Evolutionary conservation across 495 filamentous ascomycete species (phyloP).

Genomic region (Penicillium macrosclerotiorum): DNA sequence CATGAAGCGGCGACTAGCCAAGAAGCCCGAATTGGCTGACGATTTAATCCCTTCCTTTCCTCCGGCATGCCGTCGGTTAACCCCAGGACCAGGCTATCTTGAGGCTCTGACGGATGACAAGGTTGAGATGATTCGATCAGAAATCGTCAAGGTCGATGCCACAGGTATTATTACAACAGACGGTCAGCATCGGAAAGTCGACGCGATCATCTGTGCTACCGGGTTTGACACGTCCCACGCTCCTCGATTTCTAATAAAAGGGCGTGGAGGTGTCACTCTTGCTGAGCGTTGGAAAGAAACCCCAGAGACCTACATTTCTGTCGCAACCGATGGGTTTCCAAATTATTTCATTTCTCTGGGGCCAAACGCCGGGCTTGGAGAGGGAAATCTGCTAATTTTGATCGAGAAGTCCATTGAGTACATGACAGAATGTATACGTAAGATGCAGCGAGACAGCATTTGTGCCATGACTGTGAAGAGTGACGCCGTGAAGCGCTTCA

Average conservation of each 20-base stretch:
- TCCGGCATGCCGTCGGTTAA: slow-evolving; percentile 50
- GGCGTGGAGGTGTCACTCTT: slow-evolving; percentile 46
- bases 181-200: slow-evolving; percentile 40
- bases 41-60: slow-evolving; percentile 43
- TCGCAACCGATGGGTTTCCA: slow-evolving; percentile 61
- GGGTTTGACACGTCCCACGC: slow-evolving; percentile 52
- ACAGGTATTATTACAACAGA: slow-evolving; percentile 48
- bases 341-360: slow-evolving; percentile 60
- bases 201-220: slow-evolving; percentile 52
- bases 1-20: slow-evolving; percentile 39
- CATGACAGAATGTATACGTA: slow-evolving; percentile 47
- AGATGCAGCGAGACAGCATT: slow-evolving; percentile 52
- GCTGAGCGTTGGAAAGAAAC: slow-evolving; percentile 48
- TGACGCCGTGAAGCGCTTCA: slow-evolving; percentile 46
- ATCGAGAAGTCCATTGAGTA: slow-evolving; percentile 53
- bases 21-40: slow-evolving; percentile 35
- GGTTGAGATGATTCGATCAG: slow-evolving; percentile 38
- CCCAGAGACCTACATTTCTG: slow-evolving; percentile 57
- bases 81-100: slow-evolving; percentile 49
- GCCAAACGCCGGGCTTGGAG: slow-evolving; percentile 46
- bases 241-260: slow-evolving; percentile 50
- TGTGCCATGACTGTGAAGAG: slow-evolving; percentile 35
- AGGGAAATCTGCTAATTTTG: slow-evolving; percentile 43
- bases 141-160: slow-evolving; percentile 43
- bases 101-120: slow-evolving; percentile 49